Evolutionary conservation across 176 grass and related monocot species (phyloP).

Genomic region (Olyra latifolia): DNA sequence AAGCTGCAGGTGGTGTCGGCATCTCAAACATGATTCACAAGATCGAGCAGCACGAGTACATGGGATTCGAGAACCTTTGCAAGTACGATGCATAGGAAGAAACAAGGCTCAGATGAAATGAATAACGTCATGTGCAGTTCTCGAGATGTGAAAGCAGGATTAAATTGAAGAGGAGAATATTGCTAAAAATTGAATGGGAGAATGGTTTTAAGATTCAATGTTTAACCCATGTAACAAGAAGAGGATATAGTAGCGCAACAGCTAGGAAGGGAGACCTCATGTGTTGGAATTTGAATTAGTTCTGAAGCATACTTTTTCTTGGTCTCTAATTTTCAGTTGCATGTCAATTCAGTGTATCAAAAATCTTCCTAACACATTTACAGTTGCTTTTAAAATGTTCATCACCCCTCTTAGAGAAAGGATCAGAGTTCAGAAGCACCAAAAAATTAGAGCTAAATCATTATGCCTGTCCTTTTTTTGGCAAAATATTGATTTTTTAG

Average conservation of each 20-base stretch:
- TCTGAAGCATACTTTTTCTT: conserved; percentile 8
- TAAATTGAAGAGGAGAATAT: neutral
- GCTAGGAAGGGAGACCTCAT: neutral
- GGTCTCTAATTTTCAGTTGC: neutral
- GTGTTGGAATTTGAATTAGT: neutral
- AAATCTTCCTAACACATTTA: conserved; percentile 3
- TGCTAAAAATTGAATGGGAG: too few relatives aligned
- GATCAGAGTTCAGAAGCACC: too few relatives aligned
- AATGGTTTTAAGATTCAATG: neutral
- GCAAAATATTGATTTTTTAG: too few relatives aligned
- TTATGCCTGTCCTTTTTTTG: too few relatives aligned
- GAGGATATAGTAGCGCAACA: neutral
- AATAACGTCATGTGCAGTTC: neutral
- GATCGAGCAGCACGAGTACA: conserved; percentile 64
- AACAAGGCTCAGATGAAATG: neutral
- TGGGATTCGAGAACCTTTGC: conserved; percentile 93
- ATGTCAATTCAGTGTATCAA: neutral
- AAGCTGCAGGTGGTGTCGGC: conserved; percentile 73
- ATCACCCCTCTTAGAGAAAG: neutral
- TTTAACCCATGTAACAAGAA: neutral
- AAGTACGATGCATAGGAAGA: conserved; percentile 53
- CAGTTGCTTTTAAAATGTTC: conserved; percentile 25
- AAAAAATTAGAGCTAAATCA: too few relatives aligned
- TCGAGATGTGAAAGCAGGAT: neutral
- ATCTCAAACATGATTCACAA: conserved; percentile 74